Evolutionary conservation across 1,284 basidiomycete genomes (phyloP), one percentile per base, ranked within the genome.

Genomic region (Calocybe gambosa): DNA sequence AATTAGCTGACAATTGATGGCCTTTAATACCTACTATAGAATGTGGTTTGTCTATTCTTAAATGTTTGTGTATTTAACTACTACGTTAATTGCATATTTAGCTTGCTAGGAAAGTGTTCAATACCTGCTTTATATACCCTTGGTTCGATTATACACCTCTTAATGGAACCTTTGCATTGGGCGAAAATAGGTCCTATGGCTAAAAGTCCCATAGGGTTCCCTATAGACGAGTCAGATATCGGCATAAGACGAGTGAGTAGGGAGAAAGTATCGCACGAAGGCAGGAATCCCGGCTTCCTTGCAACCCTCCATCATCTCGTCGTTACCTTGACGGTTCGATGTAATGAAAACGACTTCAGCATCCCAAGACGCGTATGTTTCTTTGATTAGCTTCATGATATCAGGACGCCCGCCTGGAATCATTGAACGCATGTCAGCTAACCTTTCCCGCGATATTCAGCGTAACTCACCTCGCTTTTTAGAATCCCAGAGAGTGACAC

Each of bases 251-350:
- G 25, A 31, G n/a, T 34, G 15, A 18, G 21, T 9, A 28, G 42
- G 15, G 2, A 3, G 21, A 23, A 5, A 31, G 36, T 34, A 33
- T 52, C 66, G 23, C 49, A 70, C 80, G 57, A 82, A 82, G 48
- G 75, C 77, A 42, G 79, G 79, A 46, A 84, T 82, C 16, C 75
- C 74, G 21, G 72, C 74, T 52, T 68, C 69, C 62, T 78, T 82
- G 58, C 79, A 82, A 13, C 78, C 79, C 55, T 80, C 78, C 79
- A 82, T 82, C 63, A 84, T 75, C 60, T 84, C 80, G 50, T 70
- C 66, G 59, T 82, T 82, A 6, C 81, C 81, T 46, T 72, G 69
- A 55, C 64, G 71, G 58, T 82, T 82, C 2, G 78, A 80, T 10
- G 81, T 82, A 52, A 84, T 80, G 57, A 84, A 80, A 3, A 82